Percentiles rank a stretch among this genome's conserved stretches.
Evolutionary conservation across 2,329 filamentous ascomycete genomes (phyloP).

Genomic region (Lasiodiplodia gonubiensis): DNA sequence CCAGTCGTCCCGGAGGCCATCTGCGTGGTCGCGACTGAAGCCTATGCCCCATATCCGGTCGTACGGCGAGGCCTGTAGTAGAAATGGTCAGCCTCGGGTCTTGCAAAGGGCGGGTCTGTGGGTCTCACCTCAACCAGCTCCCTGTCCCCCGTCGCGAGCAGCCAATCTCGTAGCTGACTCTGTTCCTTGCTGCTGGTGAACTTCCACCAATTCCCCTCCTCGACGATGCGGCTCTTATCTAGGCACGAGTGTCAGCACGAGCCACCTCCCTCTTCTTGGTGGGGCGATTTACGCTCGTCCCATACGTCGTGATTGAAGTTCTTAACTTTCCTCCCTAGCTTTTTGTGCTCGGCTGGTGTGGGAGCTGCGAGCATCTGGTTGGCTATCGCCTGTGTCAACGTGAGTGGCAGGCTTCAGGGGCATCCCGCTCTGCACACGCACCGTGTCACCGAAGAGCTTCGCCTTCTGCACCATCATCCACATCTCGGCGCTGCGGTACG

Average conservation of each 20-base stretch:
- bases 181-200: conserved; percentile 54
- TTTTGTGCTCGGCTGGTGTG: conserved; percentile 57
- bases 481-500: conserved; percentile 51
- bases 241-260: not conserved
- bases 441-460: conserved; percentile 49
- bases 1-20: conserved; percentile 58
- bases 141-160: conserved; percentile 64
- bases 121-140: conserved; percentile 67
- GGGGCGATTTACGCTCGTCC: conserved; percentile 45
- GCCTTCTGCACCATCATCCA: conserved; percentile 58
- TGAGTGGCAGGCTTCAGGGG: not conserved
- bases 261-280: not conserved
- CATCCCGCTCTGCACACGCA: conserved; percentile 22
- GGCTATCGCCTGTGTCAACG: conserved; percentile 45
- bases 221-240: conserved; percentile 56
- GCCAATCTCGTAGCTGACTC: conserved; percentile 51
- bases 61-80: conserved; percentile 34
- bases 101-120: not conserved
- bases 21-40: conserved; percentile 59
- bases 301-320: conserved; percentile 60
- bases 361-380: conserved; percentile 55
- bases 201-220: conserved; percentile 64
- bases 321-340: conserved; percentile 61
- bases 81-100: not conserved
- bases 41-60: conserved; percentile 73